Conservation (phyloP, 805 yeast genomes). For the Vanderwaltozyma polyspora region DNA sequence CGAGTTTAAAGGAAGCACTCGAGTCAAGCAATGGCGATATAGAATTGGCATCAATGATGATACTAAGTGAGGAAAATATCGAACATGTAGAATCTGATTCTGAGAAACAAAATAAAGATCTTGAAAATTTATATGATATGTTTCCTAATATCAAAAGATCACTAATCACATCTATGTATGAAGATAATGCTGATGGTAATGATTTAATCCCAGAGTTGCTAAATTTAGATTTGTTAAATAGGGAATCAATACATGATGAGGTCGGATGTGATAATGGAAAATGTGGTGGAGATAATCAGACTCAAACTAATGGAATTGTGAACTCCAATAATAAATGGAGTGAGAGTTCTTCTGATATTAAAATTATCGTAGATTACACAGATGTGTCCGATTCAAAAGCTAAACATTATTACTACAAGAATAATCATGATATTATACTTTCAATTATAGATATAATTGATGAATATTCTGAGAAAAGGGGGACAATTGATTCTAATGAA, state of each 20-base stretch:
- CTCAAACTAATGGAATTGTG: background rate
- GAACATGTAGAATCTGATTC: background rate
- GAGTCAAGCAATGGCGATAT: conserved; percentile 1
- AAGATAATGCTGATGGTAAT: conserved; percentile 19
- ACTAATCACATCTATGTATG: conserved; percentile 22
- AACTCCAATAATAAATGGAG: conserved; percentile 7
- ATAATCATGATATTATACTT: conserved; percentile 20
- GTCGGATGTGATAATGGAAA: conserved; percentile 2
- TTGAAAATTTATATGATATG: conserved; percentile 27
- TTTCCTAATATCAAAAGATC: conserved; percentile 33
- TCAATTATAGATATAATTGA: conserved; percentile 31
- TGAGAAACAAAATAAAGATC: background rate
- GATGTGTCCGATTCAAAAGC: conserved; percentile 12
- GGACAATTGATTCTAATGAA: no score
- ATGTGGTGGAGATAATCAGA: background rate
- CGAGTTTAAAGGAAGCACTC: conserved; percentile 9
- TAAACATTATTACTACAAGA: conserved; percentile 20
- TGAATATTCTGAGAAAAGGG: background rate
- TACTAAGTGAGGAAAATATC: background rate
- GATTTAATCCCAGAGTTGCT: conserved; percentile 10
- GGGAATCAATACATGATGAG: conserved; percentile 7
- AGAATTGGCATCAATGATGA: conserved; percentile 1
- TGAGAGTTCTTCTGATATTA: conserved; percentile 10
- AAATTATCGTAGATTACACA: conserved; percentile 13
- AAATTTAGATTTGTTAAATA: conserved; percentile 10